These are phyloP conservation scores for Cutaneotrichosporon spelunceum DNA, from an alignment of 1,284 basidiomycete genomes.

Conservation along the genomic window DNA sequence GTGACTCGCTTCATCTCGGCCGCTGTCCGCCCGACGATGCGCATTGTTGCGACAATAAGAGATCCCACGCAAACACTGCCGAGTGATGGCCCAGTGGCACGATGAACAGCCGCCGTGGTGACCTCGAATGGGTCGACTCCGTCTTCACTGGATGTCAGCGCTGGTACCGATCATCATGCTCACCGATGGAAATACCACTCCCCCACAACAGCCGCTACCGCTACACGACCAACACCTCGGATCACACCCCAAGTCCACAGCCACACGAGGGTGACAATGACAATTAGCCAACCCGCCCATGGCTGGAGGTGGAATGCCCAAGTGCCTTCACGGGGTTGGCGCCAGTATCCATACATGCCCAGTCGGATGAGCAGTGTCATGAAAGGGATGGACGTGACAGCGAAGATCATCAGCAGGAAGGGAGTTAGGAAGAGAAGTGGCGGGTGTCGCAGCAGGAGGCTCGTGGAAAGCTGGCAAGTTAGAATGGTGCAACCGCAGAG, in stretches of 20 bases:
- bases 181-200: constrained; percentile 90
- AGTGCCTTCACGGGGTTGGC: constrained; percentile 46
- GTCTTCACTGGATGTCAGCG: constrained; percentile 17
- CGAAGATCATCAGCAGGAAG: constrained; percentile 66
- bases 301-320: constrained; percentile 69
- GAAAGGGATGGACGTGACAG: constrained; percentile 77
- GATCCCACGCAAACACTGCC: constrained; percentile 75
- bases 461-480: constrained; percentile 61
- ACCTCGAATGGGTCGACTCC: constrained; percentile 59
- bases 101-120: constrained; percentile 71
- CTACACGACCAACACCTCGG: constrained; percentile 72
- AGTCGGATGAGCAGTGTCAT: constrained; percentile 77
- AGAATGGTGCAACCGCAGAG: neutral
- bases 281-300: constrained; percentile 81
- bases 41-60: constrained; percentile 68
- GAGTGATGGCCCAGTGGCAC: constrained; percentile 74
- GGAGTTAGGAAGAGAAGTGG: constrained; percentile 78
- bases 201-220: constrained; percentile 77
- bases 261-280: constrained; percentile 67
- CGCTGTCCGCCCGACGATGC: constrained; percentile 48
- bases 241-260: constrained; percentile 88
- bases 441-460: constrained; percentile 71
- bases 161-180: constrained; percentile 7
- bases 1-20: constrained; percentile 40
- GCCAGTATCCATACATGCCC: constrained; percentile 67